Percentiles rank a stretch among this genome's conserved stretches.
phyloP scores from a whole-genome alignment of 345 rosid species.

The Salix exigua region DNA sequence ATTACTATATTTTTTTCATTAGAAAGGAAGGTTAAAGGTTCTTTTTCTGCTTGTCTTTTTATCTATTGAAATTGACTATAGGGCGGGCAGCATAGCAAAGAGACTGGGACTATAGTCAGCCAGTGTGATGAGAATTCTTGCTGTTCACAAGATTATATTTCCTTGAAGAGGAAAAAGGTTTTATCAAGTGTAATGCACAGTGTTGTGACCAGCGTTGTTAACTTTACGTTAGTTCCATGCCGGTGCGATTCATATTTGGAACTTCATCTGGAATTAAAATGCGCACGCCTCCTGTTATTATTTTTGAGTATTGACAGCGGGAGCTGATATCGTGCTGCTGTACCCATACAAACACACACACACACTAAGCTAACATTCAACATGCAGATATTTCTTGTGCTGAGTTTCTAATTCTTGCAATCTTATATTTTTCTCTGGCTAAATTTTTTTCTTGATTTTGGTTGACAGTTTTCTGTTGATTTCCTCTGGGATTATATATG shows the following conservation, averaged over 20 bases:
- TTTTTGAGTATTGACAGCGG: too few species aligned
- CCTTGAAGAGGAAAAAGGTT: neutral
- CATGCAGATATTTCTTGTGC: neutral
- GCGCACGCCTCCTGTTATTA: neutral
- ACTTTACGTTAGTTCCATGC: neutral
- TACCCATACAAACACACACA: too few species aligned
- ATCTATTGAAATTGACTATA: neutral
- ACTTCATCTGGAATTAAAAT: neutral
- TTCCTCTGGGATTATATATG: constrained; percentile 72
- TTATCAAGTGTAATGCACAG: neutral
- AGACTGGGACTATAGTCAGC: neutral
- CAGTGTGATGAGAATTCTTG: neutral
- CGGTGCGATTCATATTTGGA: neutral
- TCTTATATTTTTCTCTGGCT: neutral
- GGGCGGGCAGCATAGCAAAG: neutral
- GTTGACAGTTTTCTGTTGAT: constrained; percentile 59
- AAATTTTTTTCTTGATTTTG: constrained; percentile 10
- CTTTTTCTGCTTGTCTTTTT: neutral
- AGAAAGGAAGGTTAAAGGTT: neutral
- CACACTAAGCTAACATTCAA: neutral
- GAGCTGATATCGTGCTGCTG: neutral
- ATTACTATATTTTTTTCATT: neutral
- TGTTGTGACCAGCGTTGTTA: neutral
- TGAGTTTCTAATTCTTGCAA: neutral
- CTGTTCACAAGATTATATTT: neutral